Percentiles rank a stretch among this genome's conserved stretches.
These are phyloP conservation scores for Colletotrichum sp. DNA, from an alignment of 2,329 filamentous ascomycete genomes.

Conservation along the genomic window DNA sequence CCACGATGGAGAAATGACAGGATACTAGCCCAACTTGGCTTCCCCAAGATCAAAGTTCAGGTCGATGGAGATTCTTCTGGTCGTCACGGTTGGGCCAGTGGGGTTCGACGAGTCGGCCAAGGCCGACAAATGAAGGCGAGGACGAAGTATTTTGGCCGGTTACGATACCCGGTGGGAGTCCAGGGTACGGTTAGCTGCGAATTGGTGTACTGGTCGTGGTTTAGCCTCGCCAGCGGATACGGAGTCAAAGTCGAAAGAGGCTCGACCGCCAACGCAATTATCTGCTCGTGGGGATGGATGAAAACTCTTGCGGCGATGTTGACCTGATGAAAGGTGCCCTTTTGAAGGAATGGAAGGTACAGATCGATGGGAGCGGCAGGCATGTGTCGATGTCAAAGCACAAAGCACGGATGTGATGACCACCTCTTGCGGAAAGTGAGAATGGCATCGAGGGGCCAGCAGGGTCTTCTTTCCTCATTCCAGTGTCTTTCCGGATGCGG, in stretches of 20 bases:
- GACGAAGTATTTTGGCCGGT: not conserved
- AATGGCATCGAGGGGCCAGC: not conserved
- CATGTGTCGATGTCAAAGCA: not conserved
- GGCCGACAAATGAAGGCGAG: not conserved
- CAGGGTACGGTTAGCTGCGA: not conserved
- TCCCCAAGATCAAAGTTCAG: not conserved
- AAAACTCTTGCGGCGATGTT: not conserved
- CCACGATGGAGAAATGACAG: not conserved
- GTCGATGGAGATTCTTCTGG: not conserved
- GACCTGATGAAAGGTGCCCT: not conserved
- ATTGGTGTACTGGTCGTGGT: not conserved
- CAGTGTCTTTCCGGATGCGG: not conserved
- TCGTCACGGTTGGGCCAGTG: not conserved
- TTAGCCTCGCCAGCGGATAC: not conserved
- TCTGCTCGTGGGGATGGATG: not conserved
- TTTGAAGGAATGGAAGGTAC: not conserved
- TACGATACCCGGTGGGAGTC: not conserved
- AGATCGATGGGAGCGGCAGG: not conserved
- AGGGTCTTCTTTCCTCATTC: not conserved
- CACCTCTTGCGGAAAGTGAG: not conserved
- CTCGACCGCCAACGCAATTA: not conserved
- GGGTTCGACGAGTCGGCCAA: not conserved
- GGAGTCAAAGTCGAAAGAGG: not conserved
- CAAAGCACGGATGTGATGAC: not conserved
- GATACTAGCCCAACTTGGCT: not conserved